A percentile compares a stretch with the other conserved stretches of the same genome.
Conservation (phyloP, 2,329 filamentous ascomycete species). For the Botrytis galanthina region DNA sequence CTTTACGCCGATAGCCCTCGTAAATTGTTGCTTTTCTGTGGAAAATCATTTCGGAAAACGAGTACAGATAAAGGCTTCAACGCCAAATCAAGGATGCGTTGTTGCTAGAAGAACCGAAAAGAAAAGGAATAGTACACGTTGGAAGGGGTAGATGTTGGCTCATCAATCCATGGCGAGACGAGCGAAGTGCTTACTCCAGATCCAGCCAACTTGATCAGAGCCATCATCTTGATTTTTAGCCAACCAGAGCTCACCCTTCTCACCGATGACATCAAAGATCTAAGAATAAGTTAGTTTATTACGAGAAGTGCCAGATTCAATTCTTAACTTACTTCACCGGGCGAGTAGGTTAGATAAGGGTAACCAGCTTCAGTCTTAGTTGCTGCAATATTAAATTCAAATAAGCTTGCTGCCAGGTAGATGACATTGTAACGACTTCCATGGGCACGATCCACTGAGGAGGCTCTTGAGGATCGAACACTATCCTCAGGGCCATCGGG, state of each 20-base stretch:
- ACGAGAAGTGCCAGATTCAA: not conserved
- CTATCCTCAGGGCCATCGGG: conserved; percentile 61
- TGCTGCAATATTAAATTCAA: conserved; percentile 95
- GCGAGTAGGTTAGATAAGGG: conserved; percentile 92
- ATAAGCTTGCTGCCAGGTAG: conserved; percentile 89
- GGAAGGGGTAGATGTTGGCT: conserved; percentile 9
- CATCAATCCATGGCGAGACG: conserved; percentile 46
- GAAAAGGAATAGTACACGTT: not conserved
- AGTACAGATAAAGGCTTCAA: not conserved
- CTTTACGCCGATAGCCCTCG: conserved; percentile 6
- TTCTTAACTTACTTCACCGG: conserved; percentile 69
- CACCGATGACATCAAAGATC: conserved; percentile 89
- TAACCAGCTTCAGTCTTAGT: conserved; percentile 91
- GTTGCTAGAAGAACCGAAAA: not conserved
- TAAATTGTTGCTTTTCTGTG: conserved; percentile 7
- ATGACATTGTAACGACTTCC: conserved; percentile 67
- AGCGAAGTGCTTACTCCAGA: conserved; percentile 98
- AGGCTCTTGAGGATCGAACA: conserved; percentile 55
- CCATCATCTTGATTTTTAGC: conserved; percentile 95
- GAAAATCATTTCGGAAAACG: not conserved
- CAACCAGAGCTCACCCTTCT: conserved; percentile 97
- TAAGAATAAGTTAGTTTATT: conserved; percentile 36
- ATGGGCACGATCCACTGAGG: conserved; percentile 54
- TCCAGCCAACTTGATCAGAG: conserved; percentile 81
- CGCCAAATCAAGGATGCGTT: conserved; percentile 3